Percentiles rank a stretch among this genome's conserved stretches.
Conservation (phyloP, 2,329 filamentous ascomycete genomes). For the Cercospora sp. region DNA sequence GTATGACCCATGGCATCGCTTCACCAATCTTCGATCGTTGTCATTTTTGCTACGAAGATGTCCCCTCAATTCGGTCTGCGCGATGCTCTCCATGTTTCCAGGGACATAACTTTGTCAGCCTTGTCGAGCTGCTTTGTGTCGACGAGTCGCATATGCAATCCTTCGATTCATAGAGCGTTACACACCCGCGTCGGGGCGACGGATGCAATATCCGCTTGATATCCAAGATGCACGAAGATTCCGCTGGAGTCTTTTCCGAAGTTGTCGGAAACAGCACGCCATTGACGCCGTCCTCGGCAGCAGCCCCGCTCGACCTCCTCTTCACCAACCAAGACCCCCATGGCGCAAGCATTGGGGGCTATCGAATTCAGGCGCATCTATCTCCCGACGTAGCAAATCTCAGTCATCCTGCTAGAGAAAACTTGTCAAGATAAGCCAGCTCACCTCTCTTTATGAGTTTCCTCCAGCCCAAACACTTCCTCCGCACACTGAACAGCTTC, state of each 20-base stretch:
- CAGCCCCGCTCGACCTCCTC: slow-evolving; percentile 9
- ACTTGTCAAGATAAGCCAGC: slow-evolving; percentile 6
- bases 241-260: background rate
- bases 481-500: slow-evolving; percentile 16
- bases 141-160: background rate
- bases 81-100: background rate
- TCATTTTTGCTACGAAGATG: background rate
- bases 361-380: slow-evolving; percentile 17
- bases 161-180: background rate
- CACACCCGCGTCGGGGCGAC: background rate
- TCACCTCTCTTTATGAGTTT: slow-evolving; percentile 19
- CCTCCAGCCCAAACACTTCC: slow-evolving; percentile 14
- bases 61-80: too few relatives aligned
- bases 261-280: slow-evolving; percentile 1
- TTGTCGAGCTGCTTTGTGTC: background rate
- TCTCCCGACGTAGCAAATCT: slow-evolving; percentile 18
- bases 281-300: slow-evolving; percentile 6
- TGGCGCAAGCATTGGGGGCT: slow-evolving; percentile 10
- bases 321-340: slow-evolving; percentile 9
- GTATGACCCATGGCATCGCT: too few relatives aligned
- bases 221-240: background rate
- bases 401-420: slow-evolving; percentile 1
- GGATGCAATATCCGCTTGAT: background rate
- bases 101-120: background rate
- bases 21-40: background rate